phyloP scores from a whole-genome alignment of 1,139 yeast genomes.

The Hyphopichia fennica region DNA sequence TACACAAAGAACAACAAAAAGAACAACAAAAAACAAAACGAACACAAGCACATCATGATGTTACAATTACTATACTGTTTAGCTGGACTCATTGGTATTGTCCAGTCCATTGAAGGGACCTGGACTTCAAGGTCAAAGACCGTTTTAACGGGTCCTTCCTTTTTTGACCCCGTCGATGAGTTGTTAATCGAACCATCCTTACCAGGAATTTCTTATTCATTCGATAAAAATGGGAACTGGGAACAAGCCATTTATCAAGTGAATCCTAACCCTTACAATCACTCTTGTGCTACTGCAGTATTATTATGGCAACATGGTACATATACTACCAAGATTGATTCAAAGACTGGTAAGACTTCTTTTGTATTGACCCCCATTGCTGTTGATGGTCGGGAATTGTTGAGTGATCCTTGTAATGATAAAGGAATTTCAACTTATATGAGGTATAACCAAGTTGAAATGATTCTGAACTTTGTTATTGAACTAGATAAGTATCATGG shows the following conservation, averaged over 20 bases:
- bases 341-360: conserved; percentile 13
- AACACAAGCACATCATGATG: too few relatives aligned
- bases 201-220: conserved; percentile 34
- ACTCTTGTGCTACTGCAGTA: conserved; percentile 28
- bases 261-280: conserved; percentile 21
- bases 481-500: conserved; percentile 22
- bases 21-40: too few relatives aligned
- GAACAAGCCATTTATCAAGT: conserved; percentile 31
- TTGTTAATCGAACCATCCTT: conserved; percentile 27
- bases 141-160: conserved; percentile 28
- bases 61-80: too few relatives aligned
- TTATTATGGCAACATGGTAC: conserved; percentile 33
- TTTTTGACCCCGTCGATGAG: conserved; percentile 30
- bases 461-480: conserved; percentile 19
- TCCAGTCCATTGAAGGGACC: conserved; percentile 20
- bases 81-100: too few relatives aligned
- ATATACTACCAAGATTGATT: conserved; percentile 12
- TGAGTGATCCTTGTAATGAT: conserved; percentile 29
- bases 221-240: conserved; percentile 27
- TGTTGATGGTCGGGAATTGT: conserved; percentile 30
- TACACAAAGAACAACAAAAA: too few relatives aligned
- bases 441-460: conserved; percentile 23
- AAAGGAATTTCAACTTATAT: conserved; percentile 18
- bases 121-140: conserved; percentile 28
- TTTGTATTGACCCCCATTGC: conserved; percentile 22